phyloP scores from a whole-genome alignment of 108 stramenopile species.

The Bacterosira constricta region DNA sequence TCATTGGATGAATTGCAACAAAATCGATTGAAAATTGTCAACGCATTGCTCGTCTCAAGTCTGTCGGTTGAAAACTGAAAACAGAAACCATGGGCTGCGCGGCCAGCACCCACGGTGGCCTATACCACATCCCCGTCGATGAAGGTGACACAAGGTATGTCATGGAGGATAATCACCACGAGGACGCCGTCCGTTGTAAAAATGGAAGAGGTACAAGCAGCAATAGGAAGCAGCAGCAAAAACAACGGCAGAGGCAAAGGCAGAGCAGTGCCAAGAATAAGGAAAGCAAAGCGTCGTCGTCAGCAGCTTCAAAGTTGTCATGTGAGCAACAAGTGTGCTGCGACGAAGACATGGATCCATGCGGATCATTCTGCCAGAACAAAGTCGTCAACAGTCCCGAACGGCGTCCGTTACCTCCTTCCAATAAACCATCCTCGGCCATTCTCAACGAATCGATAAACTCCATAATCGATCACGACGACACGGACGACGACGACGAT shows the following conservation, averaged over 20 bases:
- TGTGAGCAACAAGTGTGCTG: neutral
- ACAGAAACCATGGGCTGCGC: slow-evolving; percentile 3
- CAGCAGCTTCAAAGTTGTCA: neutral
- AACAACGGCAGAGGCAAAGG: neutral
- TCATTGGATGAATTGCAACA: too few relatives aligned
- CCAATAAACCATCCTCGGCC: too few relatives aligned
- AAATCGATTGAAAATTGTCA: too few relatives aligned
- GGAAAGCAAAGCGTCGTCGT: neutral
- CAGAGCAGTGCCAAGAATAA: neutral
- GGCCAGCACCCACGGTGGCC: neutral
- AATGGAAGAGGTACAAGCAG: neutral
- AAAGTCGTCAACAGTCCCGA: neutral
- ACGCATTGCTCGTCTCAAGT: too few relatives aligned
- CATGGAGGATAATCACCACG: too few relatives aligned
- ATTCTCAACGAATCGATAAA: neutral
- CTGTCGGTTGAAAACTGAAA: too few relatives aligned
- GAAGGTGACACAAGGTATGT: too few relatives aligned
- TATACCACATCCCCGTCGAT: neutral
- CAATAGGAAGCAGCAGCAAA: neutral
- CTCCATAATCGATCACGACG: neutral
- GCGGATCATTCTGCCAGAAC: neutral
- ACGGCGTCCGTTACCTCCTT: too few relatives aligned
- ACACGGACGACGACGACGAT: neutral
- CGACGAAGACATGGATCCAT: neutral
- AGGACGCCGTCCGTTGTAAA: neutral